Percentiles rank a stretch among this genome's conserved stretches.
phyloP scores from a whole-genome alignment of 129 eudicot genomes.

The Glebionis coronaria region DNA sequence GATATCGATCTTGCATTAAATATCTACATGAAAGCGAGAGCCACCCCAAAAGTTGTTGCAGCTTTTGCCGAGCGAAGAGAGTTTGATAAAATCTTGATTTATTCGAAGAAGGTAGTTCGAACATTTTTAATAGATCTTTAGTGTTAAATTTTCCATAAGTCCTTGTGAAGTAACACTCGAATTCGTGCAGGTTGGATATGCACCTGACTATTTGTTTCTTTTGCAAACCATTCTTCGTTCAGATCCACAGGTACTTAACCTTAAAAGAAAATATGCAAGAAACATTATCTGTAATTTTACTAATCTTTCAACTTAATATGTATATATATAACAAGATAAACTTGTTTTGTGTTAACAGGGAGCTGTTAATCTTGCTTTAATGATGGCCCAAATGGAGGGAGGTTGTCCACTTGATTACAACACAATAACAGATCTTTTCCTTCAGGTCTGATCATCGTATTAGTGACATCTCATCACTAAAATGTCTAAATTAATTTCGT shows the following conservation, averaged over 20 bases:
- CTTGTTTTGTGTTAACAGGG: constrained; percentile 50
- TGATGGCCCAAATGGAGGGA: constrained; percentile 99
- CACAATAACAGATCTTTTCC: constrained; percentile 97
- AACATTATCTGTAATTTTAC: no score
- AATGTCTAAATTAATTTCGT: no score
- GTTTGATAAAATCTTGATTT: constrained; percentile 90
- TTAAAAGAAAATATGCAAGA: neutral
- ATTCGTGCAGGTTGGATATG: constrained; percentile 79
- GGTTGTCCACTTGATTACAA: constrained; percentile 98
- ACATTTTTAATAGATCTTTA: neutral
- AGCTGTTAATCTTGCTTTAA: constrained; percentile 96
- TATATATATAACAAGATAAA: no score
- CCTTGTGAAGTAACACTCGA: neutral
- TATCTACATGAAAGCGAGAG: constrained; percentile 94
- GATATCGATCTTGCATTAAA: constrained; percentile 95
- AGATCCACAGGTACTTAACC: constrained; percentile 78
- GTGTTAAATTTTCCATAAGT: no score
- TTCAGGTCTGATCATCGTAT: constrained; percentile 47
- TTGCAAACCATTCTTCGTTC: constrained; percentile 96
- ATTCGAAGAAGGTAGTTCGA: constrained; percentile 83
- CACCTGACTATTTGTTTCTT: constrained; percentile 95
- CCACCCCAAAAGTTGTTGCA: constrained; percentile 98
- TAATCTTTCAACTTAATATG: no score
- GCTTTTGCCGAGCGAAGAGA: constrained; percentile 99
- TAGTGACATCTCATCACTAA: no score